These are phyloP conservation scores for Cystofilobasidium capitatum DNA, from an alignment of 768 basidiomycete genomes.

Conservation along the genomic window DNA sequence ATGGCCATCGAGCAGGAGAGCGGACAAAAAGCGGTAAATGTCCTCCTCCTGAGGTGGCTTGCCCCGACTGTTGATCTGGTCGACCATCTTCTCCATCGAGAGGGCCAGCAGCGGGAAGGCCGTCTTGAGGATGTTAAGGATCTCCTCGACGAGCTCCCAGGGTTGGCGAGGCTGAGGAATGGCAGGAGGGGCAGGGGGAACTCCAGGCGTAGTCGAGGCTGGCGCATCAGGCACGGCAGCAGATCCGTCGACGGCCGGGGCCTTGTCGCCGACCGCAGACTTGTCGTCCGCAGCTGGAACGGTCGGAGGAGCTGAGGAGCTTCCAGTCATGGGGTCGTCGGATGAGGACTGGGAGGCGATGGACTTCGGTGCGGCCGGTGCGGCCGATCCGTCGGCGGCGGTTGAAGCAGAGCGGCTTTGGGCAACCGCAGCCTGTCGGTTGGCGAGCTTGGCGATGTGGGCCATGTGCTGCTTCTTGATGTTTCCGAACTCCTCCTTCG, in stretches of 20 bases:
- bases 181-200: slow-evolving; percentile 7
- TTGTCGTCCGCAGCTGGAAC: neutral
- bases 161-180: slow-evolving; percentile 46
- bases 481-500: slow-evolving; percentile 55
- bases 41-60: slow-evolving; percentile 86
- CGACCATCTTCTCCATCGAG: slow-evolving; percentile 93
- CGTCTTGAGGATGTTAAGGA: slow-evolving; percentile 86
- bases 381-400: slow-evolving; percentile 16
- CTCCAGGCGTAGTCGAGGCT: slow-evolving; percentile 16
- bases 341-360: neutral
- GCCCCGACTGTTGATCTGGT: slow-evolving; percentile 82
- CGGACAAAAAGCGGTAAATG: slow-evolving; percentile 78
- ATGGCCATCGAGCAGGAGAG: slow-evolving; percentile 36
- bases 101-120: slow-evolving; percentile 88
- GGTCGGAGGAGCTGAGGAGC: slow-evolving; percentile 9
- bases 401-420: slow-evolving; percentile 20
- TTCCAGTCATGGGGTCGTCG: slow-evolving; percentile 12
- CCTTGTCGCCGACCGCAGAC: neutral
- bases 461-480: slow-evolving; percentile 36
- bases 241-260: neutral
- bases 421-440: slow-evolving; percentile 24
- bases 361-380: neutral
- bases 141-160: slow-evolving; percentile 86
- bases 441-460: slow-evolving; percentile 14
- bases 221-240: slow-evolving; percentile 3